Percentiles rank a stretch among this genome's conserved stretches.
These are phyloP conservation scores for Beauveria caledonica DNA, from an alignment of 2,329 filamentous ascomycete species.

Conservation along the genomic window DNA sequence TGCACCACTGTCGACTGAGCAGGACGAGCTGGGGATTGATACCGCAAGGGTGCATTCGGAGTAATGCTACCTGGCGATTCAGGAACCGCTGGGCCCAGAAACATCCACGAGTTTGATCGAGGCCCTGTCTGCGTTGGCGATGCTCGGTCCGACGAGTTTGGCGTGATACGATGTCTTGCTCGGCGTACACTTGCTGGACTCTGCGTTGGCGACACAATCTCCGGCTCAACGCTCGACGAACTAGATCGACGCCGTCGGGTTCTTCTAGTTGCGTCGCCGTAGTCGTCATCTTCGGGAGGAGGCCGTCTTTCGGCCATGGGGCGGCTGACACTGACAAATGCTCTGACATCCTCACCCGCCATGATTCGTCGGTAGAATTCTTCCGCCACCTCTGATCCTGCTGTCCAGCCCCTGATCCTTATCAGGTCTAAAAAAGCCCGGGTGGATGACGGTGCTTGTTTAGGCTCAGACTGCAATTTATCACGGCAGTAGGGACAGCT, in stretches of 20 bases:
- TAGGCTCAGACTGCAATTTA: conserved; percentile 46
- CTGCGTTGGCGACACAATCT: not conserved
- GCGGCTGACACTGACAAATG: not conserved
- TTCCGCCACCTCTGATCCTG: not conserved
- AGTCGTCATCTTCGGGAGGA: not conserved
- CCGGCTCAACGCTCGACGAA: not conserved
- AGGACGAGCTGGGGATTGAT: conserved; percentile 5
- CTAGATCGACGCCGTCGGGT: conserved; percentile 2
- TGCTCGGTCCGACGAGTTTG: not conserved
- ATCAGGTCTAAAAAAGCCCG: conserved; percentile 25
- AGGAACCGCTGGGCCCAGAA: not conserved
- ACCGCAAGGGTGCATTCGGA: not conserved
- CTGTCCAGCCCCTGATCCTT: conserved; percentile 17
- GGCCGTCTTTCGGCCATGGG: not conserved
- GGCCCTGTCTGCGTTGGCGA: not conserved
- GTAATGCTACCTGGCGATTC: not conserved
- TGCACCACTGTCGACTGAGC: not conserved
- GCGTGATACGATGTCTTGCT: not conserved
- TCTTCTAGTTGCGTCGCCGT: not conserved
- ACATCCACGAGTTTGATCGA: not conserved
- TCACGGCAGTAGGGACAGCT: conserved; percentile 58
- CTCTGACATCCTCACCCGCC: not conserved
- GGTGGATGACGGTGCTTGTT: conserved; percentile 15
- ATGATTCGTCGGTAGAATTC: conserved; percentile 1
- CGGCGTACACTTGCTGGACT: not conserved